phyloP scores from a whole-genome alignment of 2,329 filamentous ascomycete species.

The Penicillium sp. region DNA sequence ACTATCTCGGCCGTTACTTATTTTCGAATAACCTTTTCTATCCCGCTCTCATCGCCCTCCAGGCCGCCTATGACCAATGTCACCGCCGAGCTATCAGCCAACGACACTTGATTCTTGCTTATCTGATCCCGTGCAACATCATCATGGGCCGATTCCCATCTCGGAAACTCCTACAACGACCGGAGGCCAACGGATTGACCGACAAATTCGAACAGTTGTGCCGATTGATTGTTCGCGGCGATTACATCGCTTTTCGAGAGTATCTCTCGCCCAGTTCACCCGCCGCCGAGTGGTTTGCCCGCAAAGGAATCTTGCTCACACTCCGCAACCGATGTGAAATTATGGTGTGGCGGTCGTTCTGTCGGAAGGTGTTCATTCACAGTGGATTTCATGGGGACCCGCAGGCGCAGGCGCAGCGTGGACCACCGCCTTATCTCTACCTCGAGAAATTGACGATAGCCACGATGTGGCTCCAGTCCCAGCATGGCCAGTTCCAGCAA shows the following conservation, averaged over 20 bases:
- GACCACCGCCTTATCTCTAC: conserved; percentile 74
- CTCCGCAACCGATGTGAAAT: conserved; percentile 79
- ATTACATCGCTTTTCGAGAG: conserved; percentile 74
- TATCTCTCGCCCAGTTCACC: conserved; percentile 63
- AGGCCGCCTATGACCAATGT: conserved; percentile 81
- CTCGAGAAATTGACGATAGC: conserved; percentile 70
- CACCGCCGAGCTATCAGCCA: conserved; percentile 66
- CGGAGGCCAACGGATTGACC: conserved; percentile 70
- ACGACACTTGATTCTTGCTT: conserved; percentile 78
- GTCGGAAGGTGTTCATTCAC: conserved; percentile 77
- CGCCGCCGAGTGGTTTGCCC: conserved; percentile 75
- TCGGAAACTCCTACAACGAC: conserved; percentile 66
- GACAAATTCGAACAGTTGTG: conserved; percentile 76
- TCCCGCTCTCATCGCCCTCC: conserved; percentile 74
- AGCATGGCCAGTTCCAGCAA: conserved; percentile 28
- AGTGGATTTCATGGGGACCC: conserved; percentile 71
- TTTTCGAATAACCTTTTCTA: conserved; percentile 84
- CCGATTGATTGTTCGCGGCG: conserved; percentile 72
- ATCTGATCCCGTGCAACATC: conserved; percentile 81
- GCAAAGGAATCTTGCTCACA: conserved; percentile 75
- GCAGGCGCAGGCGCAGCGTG: conserved; percentile 49
- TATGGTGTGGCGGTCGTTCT: conserved; percentile 82
- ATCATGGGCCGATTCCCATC: conserved; percentile 85
- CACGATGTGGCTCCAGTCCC: conserved; percentile 66
- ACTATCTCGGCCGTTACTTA: conserved; percentile 90